Conservation (phyloP, 768 basidiomycete genomes). For the Artomyces pyxidatus region DNA sequence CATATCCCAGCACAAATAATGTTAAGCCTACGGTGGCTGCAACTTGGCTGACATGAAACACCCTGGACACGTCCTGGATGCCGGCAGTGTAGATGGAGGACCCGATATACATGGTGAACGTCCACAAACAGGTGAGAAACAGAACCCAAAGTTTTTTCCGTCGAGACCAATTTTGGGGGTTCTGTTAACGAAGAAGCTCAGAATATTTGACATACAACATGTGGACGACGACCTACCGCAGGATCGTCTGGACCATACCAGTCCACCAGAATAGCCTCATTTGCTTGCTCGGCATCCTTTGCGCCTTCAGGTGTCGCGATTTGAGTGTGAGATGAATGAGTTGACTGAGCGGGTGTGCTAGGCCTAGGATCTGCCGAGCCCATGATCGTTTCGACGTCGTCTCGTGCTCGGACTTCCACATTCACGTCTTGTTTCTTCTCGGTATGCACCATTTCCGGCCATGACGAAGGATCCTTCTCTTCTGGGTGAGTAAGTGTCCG, state of each 20-base stretch:
- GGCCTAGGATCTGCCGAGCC: no score
- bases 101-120: constrained; percentile 25
- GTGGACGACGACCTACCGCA: neutral
- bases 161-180: constrained; percentile 20
- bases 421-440: neutral
- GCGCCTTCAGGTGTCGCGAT: no score
- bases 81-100: constrained; percentile 24
- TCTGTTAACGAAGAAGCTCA: neutral
- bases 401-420: neutral
- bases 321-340: no score
- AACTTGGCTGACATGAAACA: constrained; percentile 21
- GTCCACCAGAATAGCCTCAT: constrained; percentile 16
- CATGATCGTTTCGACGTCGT: neutral
- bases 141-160: constrained; percentile 21
- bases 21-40: constrained; percentile 23
- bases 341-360: no score
- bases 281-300: no score
- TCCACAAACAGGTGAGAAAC: constrained; percentile 23
- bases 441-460: constrained; percentile 1
- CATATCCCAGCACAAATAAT: constrained; percentile 18
- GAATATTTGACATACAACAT: neutral
- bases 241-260: constrained; percentile 16
- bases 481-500: constrained; percentile 13
- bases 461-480: constrained; percentile 9
- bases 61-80: constrained; percentile 18